Percentiles rank a stretch among this genome's conserved stretches.
Conservation (phyloP, 805 yeast genomes). For the Candida glaebosa region DNA sequence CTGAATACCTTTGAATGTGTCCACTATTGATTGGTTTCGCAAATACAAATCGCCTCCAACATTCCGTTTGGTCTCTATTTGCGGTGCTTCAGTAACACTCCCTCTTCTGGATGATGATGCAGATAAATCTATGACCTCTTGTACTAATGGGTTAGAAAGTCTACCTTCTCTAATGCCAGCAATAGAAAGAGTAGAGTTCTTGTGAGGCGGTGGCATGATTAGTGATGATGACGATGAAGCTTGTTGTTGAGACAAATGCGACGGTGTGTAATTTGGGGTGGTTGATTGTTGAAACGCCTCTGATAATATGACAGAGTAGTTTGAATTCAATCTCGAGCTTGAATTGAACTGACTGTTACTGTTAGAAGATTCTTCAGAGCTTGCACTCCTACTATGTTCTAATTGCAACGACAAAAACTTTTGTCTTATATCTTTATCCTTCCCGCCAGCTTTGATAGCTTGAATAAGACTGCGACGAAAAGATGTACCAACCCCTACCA, state of each 20-base stretch:
- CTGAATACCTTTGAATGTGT: slow-evolving; percentile 42
- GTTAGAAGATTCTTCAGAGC: slow-evolving; percentile 27
- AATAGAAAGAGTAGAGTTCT: slow-evolving; percentile 16
- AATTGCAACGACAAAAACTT: slow-evolving; percentile 18
- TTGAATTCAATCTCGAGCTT: slow-evolving; percentile 9
- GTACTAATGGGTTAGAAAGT: slow-evolving; percentile 22
- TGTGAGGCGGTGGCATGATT: slow-evolving; percentile 8
- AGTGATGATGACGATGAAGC: slow-evolving; percentile 8
- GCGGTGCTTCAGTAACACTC: slow-evolving; percentile 37
- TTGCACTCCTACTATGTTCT: slow-evolving; percentile 24
- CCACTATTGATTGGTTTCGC: slow-evolving; percentile 39
- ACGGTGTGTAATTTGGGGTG: slow-evolving; percentile 14
- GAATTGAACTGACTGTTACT: slow-evolving; percentile 18
- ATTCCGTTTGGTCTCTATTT: slow-evolving; percentile 42
- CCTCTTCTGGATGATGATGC: slow-evolving; percentile 27
- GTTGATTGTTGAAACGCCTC: slow-evolving; percentile 21
- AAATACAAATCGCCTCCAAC: slow-evolving; percentile 44
- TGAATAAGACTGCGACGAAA: slow-evolving; percentile 50
- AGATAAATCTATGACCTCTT: slow-evolving; percentile 31
- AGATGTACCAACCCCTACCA: slow-evolving; percentile 73
- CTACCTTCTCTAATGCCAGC: slow-evolving; percentile 29
- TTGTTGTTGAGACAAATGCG: slow-evolving; percentile 16
- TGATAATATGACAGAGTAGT: slow-evolving; percentile 30
- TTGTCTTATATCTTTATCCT: slow-evolving; percentile 20
- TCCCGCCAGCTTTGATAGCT: slow-evolving; percentile 32